Conservation (phyloP, 176 grass and related monocot genomes). For the Ensete ventricosum region DNA sequence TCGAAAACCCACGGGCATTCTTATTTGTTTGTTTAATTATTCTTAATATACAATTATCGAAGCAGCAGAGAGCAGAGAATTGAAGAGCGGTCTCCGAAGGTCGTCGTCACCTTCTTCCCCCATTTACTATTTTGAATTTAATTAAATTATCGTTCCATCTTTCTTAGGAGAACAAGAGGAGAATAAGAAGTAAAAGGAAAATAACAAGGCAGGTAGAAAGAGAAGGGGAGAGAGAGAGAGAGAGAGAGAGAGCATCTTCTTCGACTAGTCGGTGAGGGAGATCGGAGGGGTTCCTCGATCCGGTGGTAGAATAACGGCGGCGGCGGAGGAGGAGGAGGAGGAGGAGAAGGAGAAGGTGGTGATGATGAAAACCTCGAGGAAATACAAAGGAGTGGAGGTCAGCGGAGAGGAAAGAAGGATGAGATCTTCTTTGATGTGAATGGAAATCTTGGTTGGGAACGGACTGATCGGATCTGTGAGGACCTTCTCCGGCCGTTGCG, state of each 20-base stretch:
- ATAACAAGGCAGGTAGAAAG: background rate
- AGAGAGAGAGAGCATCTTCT: background rate
- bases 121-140: slow-evolving; percentile 1
- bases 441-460: background rate
- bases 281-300: background rate
- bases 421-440: slow-evolving; percentile 1
- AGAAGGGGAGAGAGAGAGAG: background rate
- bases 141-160: background rate
- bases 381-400: background rate
- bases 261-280: background rate
- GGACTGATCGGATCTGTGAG: slow-evolving; percentile 8
- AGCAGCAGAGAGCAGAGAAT: no score
- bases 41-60: background rate
- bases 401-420: background rate
- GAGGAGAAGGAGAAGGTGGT: background rate
- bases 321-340: background rate
- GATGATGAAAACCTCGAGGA: background rate
- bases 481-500: background rate
- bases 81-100: no score
- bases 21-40: background rate
- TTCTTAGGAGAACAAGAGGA: background rate
- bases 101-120: background rate
- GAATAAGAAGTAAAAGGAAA: background rate
- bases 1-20: no score
- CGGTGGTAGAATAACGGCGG: background rate